These are phyloP conservation scores for Eucalyptus erythrocorys DNA, from an alignment of 345 rosid genomes.

Conservation along the genomic window DNA sequence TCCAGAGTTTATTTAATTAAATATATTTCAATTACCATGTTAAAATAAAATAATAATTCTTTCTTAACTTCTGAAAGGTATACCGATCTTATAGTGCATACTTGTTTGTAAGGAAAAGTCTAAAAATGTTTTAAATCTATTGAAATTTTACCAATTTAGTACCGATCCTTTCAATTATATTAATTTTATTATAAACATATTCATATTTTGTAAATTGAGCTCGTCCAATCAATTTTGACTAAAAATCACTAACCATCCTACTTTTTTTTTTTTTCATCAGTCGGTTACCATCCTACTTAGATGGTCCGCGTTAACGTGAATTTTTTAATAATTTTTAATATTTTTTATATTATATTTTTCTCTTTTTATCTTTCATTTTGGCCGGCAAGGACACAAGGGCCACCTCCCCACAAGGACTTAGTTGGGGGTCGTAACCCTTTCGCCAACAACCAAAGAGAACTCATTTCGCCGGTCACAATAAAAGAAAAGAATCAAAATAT, in stretches of 20 bases:
- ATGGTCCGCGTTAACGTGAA: accelerated
- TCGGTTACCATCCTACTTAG: too few species aligned
- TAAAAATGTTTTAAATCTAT: too few species aligned
- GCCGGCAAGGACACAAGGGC: accelerated
- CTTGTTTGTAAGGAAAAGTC: neutral
- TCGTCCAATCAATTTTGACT: accelerated
- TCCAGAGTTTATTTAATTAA: neutral
- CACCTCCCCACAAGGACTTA: too few species aligned
- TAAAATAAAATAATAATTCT: neutral
- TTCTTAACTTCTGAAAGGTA: neutral
- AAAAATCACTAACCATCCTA: accelerated
- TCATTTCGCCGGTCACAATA: too few species aligned
- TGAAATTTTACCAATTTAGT: neutral
- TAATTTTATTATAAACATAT: too few species aligned
- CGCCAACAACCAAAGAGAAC: accelerated
- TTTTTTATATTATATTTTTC: too few species aligned
- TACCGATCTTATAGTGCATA: neutral
- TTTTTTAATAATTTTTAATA: accelerated
- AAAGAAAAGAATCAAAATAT: too few species aligned
- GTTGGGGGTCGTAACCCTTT: too few species aligned
- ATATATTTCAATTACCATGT: neutral
- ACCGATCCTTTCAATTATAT: neutral
- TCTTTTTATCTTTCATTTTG: too few species aligned
- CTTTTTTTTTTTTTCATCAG: too few species aligned
- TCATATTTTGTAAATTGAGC: neutral